A percentile compares a stretch with the other conserved stretches of the same genome.
These are phyloP conservation scores for Mortierella sp. DNA, from an alignment of 371 early-diverging fungal genomes.

Conservation along the genomic window DNA sequence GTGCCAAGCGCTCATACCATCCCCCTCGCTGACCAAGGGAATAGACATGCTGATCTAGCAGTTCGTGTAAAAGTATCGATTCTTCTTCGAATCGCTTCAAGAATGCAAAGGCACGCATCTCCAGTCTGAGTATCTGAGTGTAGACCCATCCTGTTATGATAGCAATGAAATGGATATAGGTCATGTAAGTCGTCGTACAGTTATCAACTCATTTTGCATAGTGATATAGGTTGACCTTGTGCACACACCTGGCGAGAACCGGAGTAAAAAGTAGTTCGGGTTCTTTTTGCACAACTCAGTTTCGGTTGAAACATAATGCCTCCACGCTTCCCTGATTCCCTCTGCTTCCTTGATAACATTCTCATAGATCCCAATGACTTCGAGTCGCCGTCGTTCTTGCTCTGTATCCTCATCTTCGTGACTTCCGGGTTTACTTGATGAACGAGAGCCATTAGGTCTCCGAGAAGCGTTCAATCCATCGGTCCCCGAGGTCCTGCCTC, in stretches of 20 bases:
- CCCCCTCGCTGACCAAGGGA: conserved; percentile 68
- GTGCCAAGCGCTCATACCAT: conserved; percentile 78
- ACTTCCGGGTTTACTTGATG: not conserved
- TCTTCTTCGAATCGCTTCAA: conserved; percentile 70
- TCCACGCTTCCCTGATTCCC: conserved; percentile 29
- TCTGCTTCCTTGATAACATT: conserved; percentile 46
- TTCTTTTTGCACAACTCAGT: conserved; percentile 15
- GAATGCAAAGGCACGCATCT: conserved; percentile 63
- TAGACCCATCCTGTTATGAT: conserved; percentile 66
- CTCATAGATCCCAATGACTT: conserved; percentile 60
- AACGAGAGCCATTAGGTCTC: conserved; percentile 7
- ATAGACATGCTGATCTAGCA: conserved; percentile 69
- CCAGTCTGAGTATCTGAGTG: conserved; percentile 69
- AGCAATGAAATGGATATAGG: not conserved
- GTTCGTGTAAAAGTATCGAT: conserved; percentile 61
- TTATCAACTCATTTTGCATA: too few species aligned
- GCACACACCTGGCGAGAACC: conserved; percentile 70
- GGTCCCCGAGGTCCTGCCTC: conserved; percentile 22
- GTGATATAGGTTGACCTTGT: too few species aligned
- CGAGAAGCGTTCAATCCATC: conserved; percentile 3
- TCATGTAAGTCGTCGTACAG: too few species aligned
- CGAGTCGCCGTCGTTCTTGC: conserved; percentile 54
- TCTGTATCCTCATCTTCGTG: conserved; percentile 6
- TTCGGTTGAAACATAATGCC: conserved; percentile 36
- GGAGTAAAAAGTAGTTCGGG: conserved; percentile 57